Evolutionary conservation across 2,329 filamentous ascomycete species (phyloP), one percentile per base, ranked within the genome.

Genomic region (Fusarium globosum): DNA sequence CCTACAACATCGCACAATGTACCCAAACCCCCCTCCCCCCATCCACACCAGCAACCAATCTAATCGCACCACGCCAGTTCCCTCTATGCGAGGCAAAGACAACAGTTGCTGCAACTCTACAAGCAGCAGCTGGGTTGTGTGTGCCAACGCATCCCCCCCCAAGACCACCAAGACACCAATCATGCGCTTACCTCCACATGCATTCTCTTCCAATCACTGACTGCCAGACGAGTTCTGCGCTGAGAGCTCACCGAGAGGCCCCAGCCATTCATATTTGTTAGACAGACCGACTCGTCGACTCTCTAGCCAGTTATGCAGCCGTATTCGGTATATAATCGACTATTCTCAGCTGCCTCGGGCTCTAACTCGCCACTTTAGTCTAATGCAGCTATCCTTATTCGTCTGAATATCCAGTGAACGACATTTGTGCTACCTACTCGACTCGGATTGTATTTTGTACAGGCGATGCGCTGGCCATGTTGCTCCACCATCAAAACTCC

Each of bases 181-280:
- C 79, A 80, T 73, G 71, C 76, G 77, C 76, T 53, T 60, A 33
- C 64, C 65, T 71, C 73, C 72, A 69, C 72, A 53, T 68, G 61
- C 71, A 68, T 26, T 66, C 60, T 64, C 52, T 67, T 58, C 75
- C 76, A 77, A 77, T 77, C 76, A 77, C 23, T 46, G 48, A 30
- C 7, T 77, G 74, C 75, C 75, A 77, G 69, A 71, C 60, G 61
- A 57, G 43, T 63, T 63, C 61, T 65, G 65, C 41, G n/a, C 53
- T 64, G 51, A 53, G 58, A 57, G 53, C 56, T 74, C 71, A 68
- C 67, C 70, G 61, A 71, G 55, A 49, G 38, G 49, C 30, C 57
- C 58, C 63, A 58, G 46, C 62, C 71, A 71, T 55, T 68, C 45
- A 74, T 57, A 71, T 71, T 68, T 60, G 58, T 69, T 70, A 67